Evolutionary conservation across 2,329 filamentous ascomycete species (phyloP).

Genomic region (Exserohilum turcica): DNA sequence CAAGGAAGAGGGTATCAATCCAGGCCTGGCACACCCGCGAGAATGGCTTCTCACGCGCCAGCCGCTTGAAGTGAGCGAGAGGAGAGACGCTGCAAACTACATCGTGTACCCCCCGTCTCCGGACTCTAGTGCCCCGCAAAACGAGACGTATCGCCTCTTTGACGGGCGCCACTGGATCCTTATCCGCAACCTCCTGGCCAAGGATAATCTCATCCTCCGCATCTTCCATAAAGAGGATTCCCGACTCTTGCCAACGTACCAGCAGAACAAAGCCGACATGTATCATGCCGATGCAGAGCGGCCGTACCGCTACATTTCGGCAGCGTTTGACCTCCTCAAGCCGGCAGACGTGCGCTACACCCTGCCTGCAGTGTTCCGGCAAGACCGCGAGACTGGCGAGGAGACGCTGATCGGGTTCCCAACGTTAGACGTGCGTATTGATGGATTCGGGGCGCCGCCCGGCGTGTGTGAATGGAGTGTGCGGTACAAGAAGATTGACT

Average conservation of each 20-base stretch:
- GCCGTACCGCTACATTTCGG: conserved; percentile 17
- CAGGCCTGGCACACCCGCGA: conserved; percentile 7
- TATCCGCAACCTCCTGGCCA: conserved; percentile 43
- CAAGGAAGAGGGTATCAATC: conserved; percentile 3
- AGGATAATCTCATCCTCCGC: conserved; percentile 47
- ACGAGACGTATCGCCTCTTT: conserved; percentile 53
- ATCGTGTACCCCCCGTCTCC: conserved; percentile 18
- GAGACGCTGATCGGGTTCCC: conserved; percentile 32
- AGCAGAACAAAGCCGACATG: background rate
- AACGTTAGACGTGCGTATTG: conserved; percentile 25
- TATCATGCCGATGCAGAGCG: background rate
- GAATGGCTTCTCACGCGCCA: conserved; percentile 40
- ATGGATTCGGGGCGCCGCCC: conserved; percentile 14
- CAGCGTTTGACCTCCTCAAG: conserved; percentile 24
- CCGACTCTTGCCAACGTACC: conserved; percentile 5
- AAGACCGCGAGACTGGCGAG: conserved; percentile 14
- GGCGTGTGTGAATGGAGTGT: conserved; percentile 25
- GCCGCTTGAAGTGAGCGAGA: conserved; percentile 17
- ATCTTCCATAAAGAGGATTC: conserved; percentile 27
- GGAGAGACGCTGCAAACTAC: background rate
- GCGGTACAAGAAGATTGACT: conserved; percentile 34
- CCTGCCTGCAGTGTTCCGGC: conserved; percentile 33
- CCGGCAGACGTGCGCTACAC: conserved; percentile 27
- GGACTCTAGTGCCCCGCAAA: background rate
- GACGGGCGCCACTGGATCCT: conserved; percentile 63